phyloP scores from a whole-genome alignment of 495 filamentous ascomycete genomes.

The Glarea lozoyensis region DNA sequence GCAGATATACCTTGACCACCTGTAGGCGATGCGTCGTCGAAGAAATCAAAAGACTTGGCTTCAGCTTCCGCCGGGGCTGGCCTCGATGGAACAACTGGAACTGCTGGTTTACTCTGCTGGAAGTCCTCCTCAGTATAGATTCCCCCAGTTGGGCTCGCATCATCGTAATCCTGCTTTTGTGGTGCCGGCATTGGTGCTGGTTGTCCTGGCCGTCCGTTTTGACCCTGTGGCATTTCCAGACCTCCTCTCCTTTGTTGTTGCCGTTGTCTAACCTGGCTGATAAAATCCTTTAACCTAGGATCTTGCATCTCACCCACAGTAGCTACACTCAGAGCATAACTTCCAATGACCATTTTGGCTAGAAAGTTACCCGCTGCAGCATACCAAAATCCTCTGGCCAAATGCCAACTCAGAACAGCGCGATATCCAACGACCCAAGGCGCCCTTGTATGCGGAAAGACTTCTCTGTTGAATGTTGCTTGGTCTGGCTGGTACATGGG shows the following conservation, averaged over 20 bases:
- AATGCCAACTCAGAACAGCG: conserved; percentile 10
- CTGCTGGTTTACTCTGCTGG: not conserved
- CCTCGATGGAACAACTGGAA: not conserved
- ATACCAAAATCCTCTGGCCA: conserved; percentile 7
- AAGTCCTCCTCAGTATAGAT: conserved; percentile 5
- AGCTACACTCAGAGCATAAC: conserved; percentile 11
- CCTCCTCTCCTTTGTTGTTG: conserved; percentile 1
- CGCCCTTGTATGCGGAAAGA: conserved; percentile 4
- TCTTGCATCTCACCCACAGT: conserved; percentile 12
- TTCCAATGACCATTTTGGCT: conserved; percentile 5
- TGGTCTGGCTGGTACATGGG: conserved; percentile 18
- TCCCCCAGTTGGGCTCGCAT: conserved; percentile 22
- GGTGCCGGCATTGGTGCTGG: not conserved
- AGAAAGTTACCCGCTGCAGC: conserved; percentile 1
- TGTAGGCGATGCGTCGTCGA: conserved; percentile 21
- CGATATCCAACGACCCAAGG: not conserved
- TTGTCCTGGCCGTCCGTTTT: not conserved
- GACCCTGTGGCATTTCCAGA: not conserved
- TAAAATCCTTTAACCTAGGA: conserved; percentile 12
- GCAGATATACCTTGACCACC: conserved; percentile 12
- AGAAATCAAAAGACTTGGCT: conserved; percentile 8
- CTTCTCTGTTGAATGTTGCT: conserved; percentile 9
- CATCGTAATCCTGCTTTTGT: conserved; percentile 7
- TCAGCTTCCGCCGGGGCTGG: not conserved
- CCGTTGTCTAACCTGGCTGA: not conserved